A percentile compares a stretch with the other conserved stretches of the same genome.
Conservation (phyloP, 208 protist genomes). For the Acanthamoeba divionensis region DNA sequence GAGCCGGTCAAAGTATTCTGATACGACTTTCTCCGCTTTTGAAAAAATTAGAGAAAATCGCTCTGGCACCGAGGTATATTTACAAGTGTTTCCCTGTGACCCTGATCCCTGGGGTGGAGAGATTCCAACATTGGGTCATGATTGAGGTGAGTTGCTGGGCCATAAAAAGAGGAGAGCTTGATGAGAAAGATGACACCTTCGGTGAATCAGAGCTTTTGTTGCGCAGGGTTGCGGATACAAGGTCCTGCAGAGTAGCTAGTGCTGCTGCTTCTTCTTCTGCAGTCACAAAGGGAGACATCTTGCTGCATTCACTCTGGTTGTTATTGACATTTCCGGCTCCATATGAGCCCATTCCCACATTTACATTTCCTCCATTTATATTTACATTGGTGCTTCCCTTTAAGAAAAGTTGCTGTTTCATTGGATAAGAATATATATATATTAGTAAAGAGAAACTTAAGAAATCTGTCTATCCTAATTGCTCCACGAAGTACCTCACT, state of each 20-base stretch:
- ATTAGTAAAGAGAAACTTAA: too few relatives aligned
- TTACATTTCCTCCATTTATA: too few relatives aligned
- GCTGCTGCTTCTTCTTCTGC: neutral
- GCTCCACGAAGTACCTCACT: conserved; percentile 14
- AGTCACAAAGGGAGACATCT: too few relatives aligned
- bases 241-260: neutral
- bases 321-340: too few relatives aligned
- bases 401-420: too few relatives aligned
- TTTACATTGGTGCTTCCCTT: too few relatives aligned
- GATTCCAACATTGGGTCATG: neutral
- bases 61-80: neutral
- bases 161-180: neutral
- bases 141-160: neutral
- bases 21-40: neutral
- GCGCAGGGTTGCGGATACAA: neutral
- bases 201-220: neutral
- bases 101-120: neutral
- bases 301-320: too few relatives aligned
- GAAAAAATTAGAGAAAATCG: conserved; percentile 8
- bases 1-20: neutral
- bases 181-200: neutral
- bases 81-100: neutral
- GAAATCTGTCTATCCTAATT: too few relatives aligned
- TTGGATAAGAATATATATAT: too few relatives aligned
- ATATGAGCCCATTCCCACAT: too few relatives aligned